Base-by-base conservation (phyloP, 305 asterid species). In the Stenogyne calaminthoides region DNA sequence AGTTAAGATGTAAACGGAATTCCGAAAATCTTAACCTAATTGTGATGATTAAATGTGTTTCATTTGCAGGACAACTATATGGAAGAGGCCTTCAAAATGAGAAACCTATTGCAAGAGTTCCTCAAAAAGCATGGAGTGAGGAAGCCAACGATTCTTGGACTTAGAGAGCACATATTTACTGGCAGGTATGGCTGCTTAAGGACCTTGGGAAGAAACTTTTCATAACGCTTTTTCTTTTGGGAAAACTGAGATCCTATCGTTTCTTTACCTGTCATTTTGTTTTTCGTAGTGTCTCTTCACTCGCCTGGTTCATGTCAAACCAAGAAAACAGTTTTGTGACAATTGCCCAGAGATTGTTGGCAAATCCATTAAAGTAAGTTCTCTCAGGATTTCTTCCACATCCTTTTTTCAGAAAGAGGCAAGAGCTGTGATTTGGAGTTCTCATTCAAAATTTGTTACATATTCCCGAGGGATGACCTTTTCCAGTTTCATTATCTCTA, bases 21-120 rank as follows among this genome's bases (percentile, higher is more conserved):
- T 39, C 51, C 16, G 4, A 25, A 25, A 16, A 44, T 72, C 7
- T 51, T 70, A 42, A 70, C 69, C 68, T 76, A 40, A 72, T 69
- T 64, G 14, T 46, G 47, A 64, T 72, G 73, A 49, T 80, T 62
- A 34, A 72, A 64, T 70, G 62, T 70, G 62, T 56, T 75, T 69
- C 58, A 59, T 74, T 71, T 78, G 73, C 78, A 94, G 98, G 99
- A 94, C 81, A 94, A 94, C 74, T 94, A 94, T 80, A 85, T 94
- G 98, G 99, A 94, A 81, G 99, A 94, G 86, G 99, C 99, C 74
- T 83, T 94, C 79, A 94, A 94, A 87, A 85, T 94, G 98, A 88
- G 99, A 83, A 94, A 94, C 82, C 79, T 94, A 77, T 82, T 94
- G 90, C 88, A 94, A 90, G 99, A 94, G 79, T 94, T 94, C 77